A percentile compares a stretch with the other conserved stretches of the same genome.
These are phyloP conservation scores for Tulasnella sp. DNA, from an alignment of 768 basidiomycete species.

Conservation along the genomic window DNA sequence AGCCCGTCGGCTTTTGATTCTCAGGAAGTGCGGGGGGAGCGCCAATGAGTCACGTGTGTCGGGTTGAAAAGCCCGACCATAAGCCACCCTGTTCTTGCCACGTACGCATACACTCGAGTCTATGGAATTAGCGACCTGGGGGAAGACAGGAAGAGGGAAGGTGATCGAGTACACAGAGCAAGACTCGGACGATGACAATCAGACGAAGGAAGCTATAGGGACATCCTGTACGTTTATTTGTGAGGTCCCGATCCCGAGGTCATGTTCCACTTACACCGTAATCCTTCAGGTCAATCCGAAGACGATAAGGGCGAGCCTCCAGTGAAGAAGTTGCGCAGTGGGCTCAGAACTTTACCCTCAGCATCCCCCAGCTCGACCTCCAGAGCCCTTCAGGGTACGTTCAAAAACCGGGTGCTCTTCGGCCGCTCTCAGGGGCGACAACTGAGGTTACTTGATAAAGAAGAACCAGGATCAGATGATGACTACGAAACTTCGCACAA, in stretches of 20 bases:
- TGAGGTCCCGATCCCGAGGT: no score
- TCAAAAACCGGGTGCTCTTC: no score
- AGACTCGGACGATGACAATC: not conserved
- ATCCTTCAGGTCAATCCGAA: not conserved
- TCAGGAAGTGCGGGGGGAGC: no score
- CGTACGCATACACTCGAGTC: not conserved
- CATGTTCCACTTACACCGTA: not conserved
- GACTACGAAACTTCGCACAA: not conserved
- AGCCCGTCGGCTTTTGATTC: no score
- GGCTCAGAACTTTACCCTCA: no score
- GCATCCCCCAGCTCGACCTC: no score
- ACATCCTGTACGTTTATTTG: not conserved
- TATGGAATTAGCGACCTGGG: not conserved
- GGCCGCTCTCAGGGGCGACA: no score
- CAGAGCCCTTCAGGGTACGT: no score
- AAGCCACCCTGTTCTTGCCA: no score
- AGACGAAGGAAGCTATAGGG: not conserved
- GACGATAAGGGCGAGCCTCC: not conserved
- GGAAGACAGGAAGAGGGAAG: not conserved
- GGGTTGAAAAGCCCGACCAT: not conserved
- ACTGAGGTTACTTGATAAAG: no score
- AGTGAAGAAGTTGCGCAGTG: not conserved
- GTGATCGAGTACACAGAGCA: not conserved
- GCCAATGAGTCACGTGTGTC: not conserved
- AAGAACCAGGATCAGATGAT: not conserved